These are phyloP conservation scores for Lichtheimia hyalospora DNA, from an alignment of 371 early-diverging fungal genomes.

Conservation along the genomic window DNA sequence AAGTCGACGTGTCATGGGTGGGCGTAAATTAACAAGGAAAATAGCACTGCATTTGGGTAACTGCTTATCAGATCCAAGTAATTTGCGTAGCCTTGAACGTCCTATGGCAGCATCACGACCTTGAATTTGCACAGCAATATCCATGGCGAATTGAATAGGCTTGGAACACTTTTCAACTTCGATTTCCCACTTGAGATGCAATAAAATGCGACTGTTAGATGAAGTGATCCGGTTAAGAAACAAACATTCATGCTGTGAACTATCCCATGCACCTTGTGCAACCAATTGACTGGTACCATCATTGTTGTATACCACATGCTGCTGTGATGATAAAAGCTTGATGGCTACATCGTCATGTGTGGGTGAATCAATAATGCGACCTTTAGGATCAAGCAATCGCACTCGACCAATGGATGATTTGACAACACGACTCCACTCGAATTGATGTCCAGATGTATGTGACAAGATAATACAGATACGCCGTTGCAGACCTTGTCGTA, in stretches of 20 bases:
- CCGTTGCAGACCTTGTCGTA: slow-evolving; percentile 87
- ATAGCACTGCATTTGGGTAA: slow-evolving; percentile 47
- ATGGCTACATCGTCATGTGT: slow-evolving; percentile 34
- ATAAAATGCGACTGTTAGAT: slow-evolving; percentile 56
- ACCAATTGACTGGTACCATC: slow-evolving; percentile 49
- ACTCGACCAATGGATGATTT: slow-evolving; percentile 59
- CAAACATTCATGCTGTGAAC: slow-evolving; percentile 73
- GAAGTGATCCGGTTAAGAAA: slow-evolving; percentile 75
- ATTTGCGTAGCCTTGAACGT: slow-evolving; percentile 44
- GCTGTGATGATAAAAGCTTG: slow-evolving; percentile 14
- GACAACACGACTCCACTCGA: slow-evolving; percentile 51
- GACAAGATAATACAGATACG: slow-evolving; percentile 67
- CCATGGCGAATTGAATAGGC: slow-evolving; percentile 62
- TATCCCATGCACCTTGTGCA: slow-evolving; percentile 78
- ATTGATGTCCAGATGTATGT: slow-evolving; percentile 69
- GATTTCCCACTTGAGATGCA: slow-evolving; percentile 62
- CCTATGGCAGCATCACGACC: slow-evolving; percentile 41
- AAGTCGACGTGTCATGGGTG: slow-evolving; percentile 53
- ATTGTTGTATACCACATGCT: slow-evolving; percentile 53
- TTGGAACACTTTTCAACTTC: slow-evolving; percentile 56
- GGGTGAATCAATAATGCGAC: slow-evolving; percentile 50
- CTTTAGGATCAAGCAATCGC: slow-evolving; percentile 66
- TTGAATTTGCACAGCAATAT: slow-evolving; percentile 62
- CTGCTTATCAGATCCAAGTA: slow-evolving; percentile 23
- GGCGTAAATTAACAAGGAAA: slow-evolving; percentile 56